phyloP scores from a whole-genome alignment of 352 stramenopile genomes.

The Phytophthora megakarya region DNA sequence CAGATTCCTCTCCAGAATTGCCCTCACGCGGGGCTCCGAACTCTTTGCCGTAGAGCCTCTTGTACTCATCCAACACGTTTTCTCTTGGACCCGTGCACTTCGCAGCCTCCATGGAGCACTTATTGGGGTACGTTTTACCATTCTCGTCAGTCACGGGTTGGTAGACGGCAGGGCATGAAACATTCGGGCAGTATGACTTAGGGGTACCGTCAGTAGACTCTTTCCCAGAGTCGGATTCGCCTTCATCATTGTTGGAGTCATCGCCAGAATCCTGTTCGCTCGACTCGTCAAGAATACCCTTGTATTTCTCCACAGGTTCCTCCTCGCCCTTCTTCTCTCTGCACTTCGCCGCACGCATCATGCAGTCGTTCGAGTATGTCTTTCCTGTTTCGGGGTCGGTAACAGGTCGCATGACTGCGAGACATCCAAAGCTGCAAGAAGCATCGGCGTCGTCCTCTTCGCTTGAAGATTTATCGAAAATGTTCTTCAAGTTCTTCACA shows the following conservation, averaged over 20 bases:
- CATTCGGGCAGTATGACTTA: conserved; percentile 17
- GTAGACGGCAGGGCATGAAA: conserved; percentile 36
- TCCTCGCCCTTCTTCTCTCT: conserved; percentile 9
- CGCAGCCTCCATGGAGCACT: conserved; percentile 16
- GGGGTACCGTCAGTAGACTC: background rate
- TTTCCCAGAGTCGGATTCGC: background rate
- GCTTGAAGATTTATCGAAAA: no score
- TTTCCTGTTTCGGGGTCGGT: no score
- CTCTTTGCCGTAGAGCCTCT: conserved; percentile 18
- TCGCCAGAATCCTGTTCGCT: background rate
- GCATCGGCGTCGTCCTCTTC: no score
- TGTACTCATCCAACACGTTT: conserved; percentile 22
- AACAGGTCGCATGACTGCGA: conserved; percentile 11
- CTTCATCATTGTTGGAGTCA: conserved; percentile 2
- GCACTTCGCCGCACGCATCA: conserved; percentile 9
- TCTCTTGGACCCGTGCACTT: conserved; percentile 21
- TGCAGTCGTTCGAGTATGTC: no score
- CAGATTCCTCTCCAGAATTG: background rate
- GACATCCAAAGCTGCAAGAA: conserved; percentile 17
- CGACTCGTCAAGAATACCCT: conserved; percentile 17
- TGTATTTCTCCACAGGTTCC: conserved; percentile 16
- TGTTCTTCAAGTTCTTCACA: no score
- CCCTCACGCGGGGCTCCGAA: conserved; percentile 12
- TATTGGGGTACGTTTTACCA: conserved; percentile 18
- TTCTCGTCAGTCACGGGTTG: conserved; percentile 29